A percentile compares a stretch with the other conserved stretches of the same genome.
These are phyloP conservation scores for Trichosporon faecale DNA, from an alignment of 1,284 basidiomycete genomes.

Conservation along the genomic window DNA sequence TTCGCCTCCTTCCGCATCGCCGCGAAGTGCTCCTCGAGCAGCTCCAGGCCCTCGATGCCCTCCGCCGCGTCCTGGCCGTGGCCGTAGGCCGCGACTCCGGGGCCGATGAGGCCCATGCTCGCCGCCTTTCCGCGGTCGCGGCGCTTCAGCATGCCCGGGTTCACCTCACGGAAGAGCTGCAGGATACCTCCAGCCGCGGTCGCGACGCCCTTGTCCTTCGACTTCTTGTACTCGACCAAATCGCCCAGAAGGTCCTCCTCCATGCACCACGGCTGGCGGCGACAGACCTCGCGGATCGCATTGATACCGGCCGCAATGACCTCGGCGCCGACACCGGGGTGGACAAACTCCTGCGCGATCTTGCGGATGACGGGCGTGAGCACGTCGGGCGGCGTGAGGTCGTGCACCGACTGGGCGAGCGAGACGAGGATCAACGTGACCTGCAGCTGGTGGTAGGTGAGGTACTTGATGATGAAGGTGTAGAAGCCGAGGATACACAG, in stretches of 20 bases:
- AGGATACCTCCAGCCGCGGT: constrained; percentile 83
- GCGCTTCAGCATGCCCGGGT: constrained; percentile 86
- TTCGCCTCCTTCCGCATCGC: constrained; percentile 65
- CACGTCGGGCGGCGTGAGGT: constrained; percentile 90
- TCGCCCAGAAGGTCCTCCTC: constrained; percentile 84
- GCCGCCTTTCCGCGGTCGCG: constrained; percentile 89
- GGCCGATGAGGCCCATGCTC: constrained; percentile 65
- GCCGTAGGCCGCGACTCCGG: constrained; percentile 74
- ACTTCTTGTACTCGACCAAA: constrained; percentile 90
- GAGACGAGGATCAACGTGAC: constrained; percentile 92
- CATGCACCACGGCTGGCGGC: constrained; percentile 94
- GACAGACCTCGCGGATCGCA: constrained; percentile 86
- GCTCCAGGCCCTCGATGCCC: constrained; percentile 88
- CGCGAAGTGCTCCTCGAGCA: constrained; percentile 81
- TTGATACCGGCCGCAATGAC: constrained; percentile 96
- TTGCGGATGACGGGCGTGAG: constrained; percentile 87
- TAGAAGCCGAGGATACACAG: constrained; percentile 95
- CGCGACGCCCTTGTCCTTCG: constrained; percentile 88
- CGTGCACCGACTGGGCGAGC: constrained; percentile 93
- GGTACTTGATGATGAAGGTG: constrained; percentile 89
- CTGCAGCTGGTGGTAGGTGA: constrained; percentile 87
- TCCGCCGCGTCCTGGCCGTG: constrained; percentile 65
- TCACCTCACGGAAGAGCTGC: constrained; percentile 92
- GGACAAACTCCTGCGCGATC: constrained; percentile 92
- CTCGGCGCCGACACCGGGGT: constrained; percentile 92